Evolutionary conservation across 768 basidiomycete species (phyloP), one percentile per base, ranked within the genome.

Genomic region (Hericium erinaceus): DNA sequence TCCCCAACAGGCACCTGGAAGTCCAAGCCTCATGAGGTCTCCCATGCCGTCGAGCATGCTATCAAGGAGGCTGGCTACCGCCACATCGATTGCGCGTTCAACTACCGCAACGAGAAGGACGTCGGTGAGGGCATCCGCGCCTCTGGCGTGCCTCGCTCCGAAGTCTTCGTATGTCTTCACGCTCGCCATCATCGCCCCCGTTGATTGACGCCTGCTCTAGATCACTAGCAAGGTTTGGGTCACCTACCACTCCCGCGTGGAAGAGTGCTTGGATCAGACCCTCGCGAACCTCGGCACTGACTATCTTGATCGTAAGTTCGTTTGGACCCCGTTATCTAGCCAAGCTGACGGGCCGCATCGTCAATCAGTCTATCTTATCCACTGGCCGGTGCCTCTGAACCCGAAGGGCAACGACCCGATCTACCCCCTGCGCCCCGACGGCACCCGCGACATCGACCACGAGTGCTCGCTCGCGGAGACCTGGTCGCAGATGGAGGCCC

Each of bases 331-430:
- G 9, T 46, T 46, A n/a, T 15, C 44, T 18, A 1, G n/a, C n/a
- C 44, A 20, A 15, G 44, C 44, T 46, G 44, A n/a, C 44, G n/a
- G 41, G 9, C 18, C 16, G n/a, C 41, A 11, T 46, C 20, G 4
- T 3, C 16, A 18, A 63, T 57, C 28, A 60, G 79, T 88, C 57
- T 87, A 85, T 64, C 77, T 89, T 26, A 68, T 91, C 20, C 89
- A 91, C 68, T 92, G 90, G 89, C 92, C 91, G 1, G 71, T 92
- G n/a, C 75, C 85, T 33, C 66, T 87, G 64, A 87, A 87, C 65
- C 80, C 82, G 11, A 80, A 81, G 24, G 86, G 85, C 39, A 87
- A 83, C 66, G 78, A 85, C 65, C 80, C 74, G 9, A 61, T 73
- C 22, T 74, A 86, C 69, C 86, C 84, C 9, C 75, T 73, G 12